phyloP scores from a whole-genome alignment of 768 basidiomycete species.

The Hericium rajendrae region DNA sequence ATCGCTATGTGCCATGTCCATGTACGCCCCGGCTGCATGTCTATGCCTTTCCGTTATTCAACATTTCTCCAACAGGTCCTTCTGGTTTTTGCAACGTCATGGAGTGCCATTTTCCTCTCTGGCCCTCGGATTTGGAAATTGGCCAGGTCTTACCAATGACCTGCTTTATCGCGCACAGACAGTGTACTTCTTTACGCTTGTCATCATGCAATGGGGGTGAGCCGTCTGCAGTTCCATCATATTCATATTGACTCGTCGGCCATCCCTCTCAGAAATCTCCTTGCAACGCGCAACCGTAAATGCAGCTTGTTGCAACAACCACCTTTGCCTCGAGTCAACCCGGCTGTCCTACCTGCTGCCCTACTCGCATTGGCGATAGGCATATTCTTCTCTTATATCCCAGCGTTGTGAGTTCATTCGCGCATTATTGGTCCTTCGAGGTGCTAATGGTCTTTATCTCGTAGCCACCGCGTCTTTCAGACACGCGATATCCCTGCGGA shows the following conservation, averaged over 20 bases:
- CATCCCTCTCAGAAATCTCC: constrained; percentile 27
- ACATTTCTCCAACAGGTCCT: constrained; percentile 20
- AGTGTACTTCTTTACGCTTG: constrained; percentile 41
- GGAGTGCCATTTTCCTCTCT: constrained; percentile 39
- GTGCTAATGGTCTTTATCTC: neutral
- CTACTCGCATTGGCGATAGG: constrained; percentile 32
- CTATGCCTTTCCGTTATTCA: neutral
- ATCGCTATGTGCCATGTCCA: constrained; percentile 37
- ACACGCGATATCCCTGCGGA: constrained; percentile 35
- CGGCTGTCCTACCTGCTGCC: constrained; percentile 33
- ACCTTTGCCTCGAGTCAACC: constrained; percentile 35
- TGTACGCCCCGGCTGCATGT: constrained; percentile 24
- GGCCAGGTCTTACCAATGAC: constrained; percentile 30
- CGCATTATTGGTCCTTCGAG: neutral
- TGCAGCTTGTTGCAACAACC: constrained; percentile 48
- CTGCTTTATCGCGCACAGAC: constrained; percentile 39
- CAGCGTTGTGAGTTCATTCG: constrained; percentile 24
- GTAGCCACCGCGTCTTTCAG: constrained; percentile 36
- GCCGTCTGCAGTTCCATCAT: neutral
- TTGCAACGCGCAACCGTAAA: constrained; percentile 44
- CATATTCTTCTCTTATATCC: constrained; percentile 32
- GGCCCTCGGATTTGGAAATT: constrained; percentile 37
- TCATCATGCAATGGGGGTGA: constrained; percentile 50
- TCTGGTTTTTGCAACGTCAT: constrained; percentile 35
- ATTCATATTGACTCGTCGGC: neutral